Evolutionary conservation across 2,329 filamentous ascomycete genomes (phyloP).

Genomic region (Shiraia bambusicola): DNA sequence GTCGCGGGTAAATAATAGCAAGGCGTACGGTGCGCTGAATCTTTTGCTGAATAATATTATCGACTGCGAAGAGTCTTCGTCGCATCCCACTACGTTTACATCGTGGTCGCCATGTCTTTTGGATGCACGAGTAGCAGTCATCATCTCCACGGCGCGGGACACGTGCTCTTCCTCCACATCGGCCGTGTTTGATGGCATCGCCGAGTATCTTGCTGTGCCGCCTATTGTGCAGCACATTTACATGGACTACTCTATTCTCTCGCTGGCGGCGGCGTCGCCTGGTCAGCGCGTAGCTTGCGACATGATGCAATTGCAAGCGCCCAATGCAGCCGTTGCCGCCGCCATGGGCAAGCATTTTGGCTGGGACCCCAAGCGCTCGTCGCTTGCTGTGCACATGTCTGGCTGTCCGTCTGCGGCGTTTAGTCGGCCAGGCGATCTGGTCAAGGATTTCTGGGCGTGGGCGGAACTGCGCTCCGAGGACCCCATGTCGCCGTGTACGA

Average conservation of each 20-base stretch:
- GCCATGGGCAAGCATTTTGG: constrained; percentile 34
- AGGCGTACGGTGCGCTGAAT: constrained; percentile 20
- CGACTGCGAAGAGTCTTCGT: constrained; percentile 24
- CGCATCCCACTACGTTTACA: constrained; percentile 29
- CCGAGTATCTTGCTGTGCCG: constrained; percentile 11
- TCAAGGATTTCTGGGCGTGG: constrained; percentile 35
- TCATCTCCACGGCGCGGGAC: constrained; percentile 27
- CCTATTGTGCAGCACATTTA: constrained; percentile 28
- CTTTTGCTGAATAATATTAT: constrained; percentile 29
- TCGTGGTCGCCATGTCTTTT: constrained; percentile 29
- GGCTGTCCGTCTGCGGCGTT: constrained; percentile 19
- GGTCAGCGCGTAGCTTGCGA: constrained; percentile 26
- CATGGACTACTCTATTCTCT: constrained; percentile 25
- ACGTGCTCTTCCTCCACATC: constrained; percentile 17
- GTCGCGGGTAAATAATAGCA: constrained; percentile 5
- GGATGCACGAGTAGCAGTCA: constrained; percentile 17
- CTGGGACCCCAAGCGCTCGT: constrained; percentile 31
- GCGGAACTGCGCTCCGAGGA: constrained; percentile 21
- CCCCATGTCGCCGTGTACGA: constrained; percentile 10
- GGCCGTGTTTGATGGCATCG: constrained; percentile 24
- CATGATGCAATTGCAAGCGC: constrained; percentile 23
- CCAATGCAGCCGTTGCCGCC: constrained; percentile 22
- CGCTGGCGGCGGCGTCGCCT: constrained; percentile 20
- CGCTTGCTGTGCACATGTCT: constrained; percentile 20
- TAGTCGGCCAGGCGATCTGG: constrained; percentile 27